Evolutionary conservation across 1,284 basidiomycete species (phyloP), one percentile per base, ranked within the genome.

Genomic region (Peniophora sp.): DNA sequence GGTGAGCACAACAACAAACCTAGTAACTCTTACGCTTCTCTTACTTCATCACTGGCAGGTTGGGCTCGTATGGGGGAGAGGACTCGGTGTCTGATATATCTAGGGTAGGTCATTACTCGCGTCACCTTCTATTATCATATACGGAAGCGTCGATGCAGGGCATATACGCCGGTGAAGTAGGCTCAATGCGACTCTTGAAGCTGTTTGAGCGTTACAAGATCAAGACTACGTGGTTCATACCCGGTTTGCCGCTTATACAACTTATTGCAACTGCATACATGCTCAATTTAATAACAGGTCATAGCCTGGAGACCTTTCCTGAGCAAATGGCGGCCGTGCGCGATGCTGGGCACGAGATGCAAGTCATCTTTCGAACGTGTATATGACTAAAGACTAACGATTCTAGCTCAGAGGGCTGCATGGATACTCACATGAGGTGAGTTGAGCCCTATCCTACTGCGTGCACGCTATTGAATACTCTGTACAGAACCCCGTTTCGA

Each of bases 101-200:
- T 1, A 70, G 83, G 45, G 75, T 77, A 59, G 52, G 65, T 60
- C 20, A 9, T 46, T 10, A n/a, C 10, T 22, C 8, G 14, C 9
- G 2, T 19, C 9, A 3, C 6, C 27, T 32, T 32, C 27, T n/a
- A 20, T 23, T 20, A 17, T 6, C 3, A 2, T 8, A 17, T 49
- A 5, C 24, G 38, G 27, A 8, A 8, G 20, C 34, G 20, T 34
- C n/a, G n/a, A n/a, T n/a, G n/a, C 50, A 79, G 80, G 84, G 83
- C 5, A 74, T 85, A 68, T 86, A 77, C 58, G 81, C 88, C 0
- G 88, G 86, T 14, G 86, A 89, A 62, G 83, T 87, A 25, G 87
- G 84, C 17, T 71, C 75, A 0, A 80, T 77, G 3, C 78, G 86
- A 12, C 70, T 89, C 3, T 69, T 89, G 54, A 85, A 82, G 63